phyloP scores from a whole-genome alignment of 1,139 yeast genomes.

The Eremothecium coryli region DNA sequence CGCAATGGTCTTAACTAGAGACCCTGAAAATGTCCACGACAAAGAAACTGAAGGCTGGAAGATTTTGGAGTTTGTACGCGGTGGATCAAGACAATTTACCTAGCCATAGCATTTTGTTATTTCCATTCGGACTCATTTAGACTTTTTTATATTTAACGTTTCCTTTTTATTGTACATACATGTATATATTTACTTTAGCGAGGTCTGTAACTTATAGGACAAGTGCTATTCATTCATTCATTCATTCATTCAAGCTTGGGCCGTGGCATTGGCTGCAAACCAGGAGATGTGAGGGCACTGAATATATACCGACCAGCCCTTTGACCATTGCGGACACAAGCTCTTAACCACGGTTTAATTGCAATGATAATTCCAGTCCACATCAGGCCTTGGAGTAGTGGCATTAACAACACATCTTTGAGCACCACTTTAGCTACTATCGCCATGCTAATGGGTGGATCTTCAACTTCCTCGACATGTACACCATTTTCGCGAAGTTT shows the following conservation, averaged over 20 bases:
- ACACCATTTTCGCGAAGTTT: slow-evolving; percentile 18
- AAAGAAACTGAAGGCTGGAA: slow-evolving; percentile 96
- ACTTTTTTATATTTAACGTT: too few relatives aligned
- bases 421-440: slow-evolving; percentile 47
- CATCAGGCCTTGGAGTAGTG: slow-evolving; percentile 50
- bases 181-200: slow-evolving; percentile 1
- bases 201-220: background rate
- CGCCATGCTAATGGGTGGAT: slow-evolving; percentile 36
- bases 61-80: slow-evolving; percentile 88
- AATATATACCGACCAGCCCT: slow-evolving; percentile 12
- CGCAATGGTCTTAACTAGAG: slow-evolving; percentile 91
- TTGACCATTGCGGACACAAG: slow-evolving; percentile 25
- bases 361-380: slow-evolving; percentile 37
- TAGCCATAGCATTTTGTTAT: slow-evolving; percentile 33
- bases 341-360: slow-evolving; percentile 35
- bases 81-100: slow-evolving; percentile 85
- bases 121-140: background rate
- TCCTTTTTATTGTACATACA: background rate
- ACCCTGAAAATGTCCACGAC: slow-evolving; percentile 86
- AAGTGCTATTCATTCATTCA: background rate
- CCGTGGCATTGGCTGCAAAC: slow-evolving; percentile 4
- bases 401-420: slow-evolving; percentile 61
- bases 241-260: too few relatives aligned
- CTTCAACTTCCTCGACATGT: slow-evolving; percentile 19
- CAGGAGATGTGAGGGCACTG: slow-evolving; percentile 6